Base-by-base conservation (phyloP, 179 eudicot species). In the Silene vulgaris region DNA sequence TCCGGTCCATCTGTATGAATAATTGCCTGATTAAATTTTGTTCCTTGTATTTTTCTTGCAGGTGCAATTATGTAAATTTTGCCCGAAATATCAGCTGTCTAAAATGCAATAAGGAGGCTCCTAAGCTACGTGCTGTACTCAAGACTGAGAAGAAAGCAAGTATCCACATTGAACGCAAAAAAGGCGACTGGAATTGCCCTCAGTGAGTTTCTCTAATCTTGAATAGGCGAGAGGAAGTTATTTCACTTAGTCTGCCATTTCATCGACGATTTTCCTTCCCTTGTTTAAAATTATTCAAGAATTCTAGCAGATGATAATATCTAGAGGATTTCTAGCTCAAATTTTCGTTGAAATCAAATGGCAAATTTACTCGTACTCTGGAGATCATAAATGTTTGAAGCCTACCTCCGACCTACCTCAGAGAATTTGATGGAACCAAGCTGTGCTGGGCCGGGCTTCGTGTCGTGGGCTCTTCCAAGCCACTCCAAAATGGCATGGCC, bases 101-200 rank as follows among this genome's bases (percentile, higher is more conserved):
- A 57, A 85, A 83, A 81, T 95, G 99, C 86, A 78, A 82, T 75
- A 74, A 83, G 43, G 81, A 81, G 65, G 85, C 85, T 20, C 97
- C 95, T 54, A 70, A 77, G 26, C 26, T 23, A 23, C 26, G 26
- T 23, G 26, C 26, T 23, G 26, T 23, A 23, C 26, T 23, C 26
- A 23, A 23, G 26, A 23, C 26, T 23, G 26, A 23, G 88, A 73
- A 75, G 80, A 74, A 71, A 76, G 72, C 11, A 23, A 37, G 6
- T 64, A 52, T 3, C 16, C 56, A 20, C 21, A 87, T 82, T 65
- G 54, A 77, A 29, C 50, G 35, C 63, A 78, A 78, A 84, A 84
- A 82, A 78, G 99, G 99, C 65, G 99, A 95, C 75, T 95, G 97
- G 99, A 82, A 86, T 75, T 95, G 99, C 84, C 89, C 88, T 45